Conservation (phyloP, 352 stramenopile species). For the Phytophthora brassicae region DNA sequence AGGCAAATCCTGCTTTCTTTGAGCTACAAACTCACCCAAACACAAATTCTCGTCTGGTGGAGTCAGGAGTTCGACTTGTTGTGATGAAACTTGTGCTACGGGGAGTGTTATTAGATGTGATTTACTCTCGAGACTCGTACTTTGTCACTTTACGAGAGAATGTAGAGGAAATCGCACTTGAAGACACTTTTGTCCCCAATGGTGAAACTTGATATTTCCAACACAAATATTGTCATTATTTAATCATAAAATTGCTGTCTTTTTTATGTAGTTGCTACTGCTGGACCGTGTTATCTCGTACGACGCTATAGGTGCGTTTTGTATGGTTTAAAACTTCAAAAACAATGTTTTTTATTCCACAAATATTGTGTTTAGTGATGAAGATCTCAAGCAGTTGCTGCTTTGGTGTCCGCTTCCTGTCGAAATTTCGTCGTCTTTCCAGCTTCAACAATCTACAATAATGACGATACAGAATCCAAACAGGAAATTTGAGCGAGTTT, state of each 20-base stretch:
- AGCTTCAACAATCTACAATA: constrained; percentile 10
- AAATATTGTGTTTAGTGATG: constrained; percentile 42
- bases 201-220: constrained; percentile 19
- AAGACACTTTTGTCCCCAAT: constrained; percentile 66
- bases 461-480: neutral
- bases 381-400: constrained; percentile 62
- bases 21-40: constrained; percentile 56
- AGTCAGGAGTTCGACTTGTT: constrained; percentile 46
- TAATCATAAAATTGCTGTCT: neutral
- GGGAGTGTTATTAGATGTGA: constrained; percentile 58
- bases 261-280: constrained; percentile 38
- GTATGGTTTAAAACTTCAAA: neutral
- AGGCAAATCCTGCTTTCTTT: constrained; percentile 50
- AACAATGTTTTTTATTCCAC: no score
- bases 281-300: constrained; percentile 58
- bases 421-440: neutral
- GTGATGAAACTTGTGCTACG: constrained; percentile 77
- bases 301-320: constrained; percentile 45
- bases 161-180: constrained; percentile 48
- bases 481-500: constrained; percentile 9
- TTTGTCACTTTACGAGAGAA: constrained; percentile 60
- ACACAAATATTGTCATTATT: neutral
- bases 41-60: constrained; percentile 42
- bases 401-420: constrained; percentile 59
- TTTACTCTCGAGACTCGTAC: constrained; percentile 67